A percentile compares a stretch with the other conserved stretches of the same genome.
Evolutionary conservation across 208 protist genomes (phyloP).

Genomic region (Trypanosoma avium): DNA sequence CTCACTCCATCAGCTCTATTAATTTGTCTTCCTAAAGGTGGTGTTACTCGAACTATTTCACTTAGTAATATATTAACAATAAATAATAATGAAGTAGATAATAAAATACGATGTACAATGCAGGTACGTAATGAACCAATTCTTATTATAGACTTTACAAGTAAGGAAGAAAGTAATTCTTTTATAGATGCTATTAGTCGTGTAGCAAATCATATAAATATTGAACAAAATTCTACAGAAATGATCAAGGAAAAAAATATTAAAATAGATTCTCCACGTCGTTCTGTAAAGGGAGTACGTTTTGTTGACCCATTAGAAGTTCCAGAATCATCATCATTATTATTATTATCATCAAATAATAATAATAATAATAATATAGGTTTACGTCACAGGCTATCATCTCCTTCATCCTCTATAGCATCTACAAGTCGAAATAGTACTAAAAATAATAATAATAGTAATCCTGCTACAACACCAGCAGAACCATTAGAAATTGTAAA

Average conservation of each 20-base stretch:
- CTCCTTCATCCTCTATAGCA: neutral
- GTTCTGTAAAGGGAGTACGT: slow-evolving; percentile 1
- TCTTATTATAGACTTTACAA: slow-evolving; percentile 4
- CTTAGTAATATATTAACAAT: slow-evolving; percentile 20
- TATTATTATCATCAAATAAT: neutral
- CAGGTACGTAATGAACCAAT: slow-evolving; percentile 4
- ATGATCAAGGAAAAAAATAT: neutral
- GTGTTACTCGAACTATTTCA: slow-evolving; percentile 45
- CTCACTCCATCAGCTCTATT: slow-evolving; percentile 36
- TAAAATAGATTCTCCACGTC: neutral
- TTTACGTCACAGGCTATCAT: neutral
- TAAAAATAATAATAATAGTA: no score
- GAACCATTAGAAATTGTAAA: slow-evolving; percentile 5
- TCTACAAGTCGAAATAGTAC: neutral
- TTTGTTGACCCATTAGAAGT: slow-evolving; percentile 6
- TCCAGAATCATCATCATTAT: neutral
- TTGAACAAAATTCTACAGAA: neutral
- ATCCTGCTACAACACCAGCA: neutral
- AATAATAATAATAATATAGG: neutral
- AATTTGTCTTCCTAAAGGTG: slow-evolving; percentile 44
- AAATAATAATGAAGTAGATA: neutral
- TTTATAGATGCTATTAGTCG: slow-evolving; percentile 11
- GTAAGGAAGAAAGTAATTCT: neutral
- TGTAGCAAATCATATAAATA: slow-evolving; percentile 1
- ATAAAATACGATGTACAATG: slow-evolving; percentile 1